Percentiles rank a stretch among this genome's conserved stretches.
Evolutionary conservation across 1,284 basidiomycete genomes (phyloP).

Genomic region (Boletus smithii): DNA sequence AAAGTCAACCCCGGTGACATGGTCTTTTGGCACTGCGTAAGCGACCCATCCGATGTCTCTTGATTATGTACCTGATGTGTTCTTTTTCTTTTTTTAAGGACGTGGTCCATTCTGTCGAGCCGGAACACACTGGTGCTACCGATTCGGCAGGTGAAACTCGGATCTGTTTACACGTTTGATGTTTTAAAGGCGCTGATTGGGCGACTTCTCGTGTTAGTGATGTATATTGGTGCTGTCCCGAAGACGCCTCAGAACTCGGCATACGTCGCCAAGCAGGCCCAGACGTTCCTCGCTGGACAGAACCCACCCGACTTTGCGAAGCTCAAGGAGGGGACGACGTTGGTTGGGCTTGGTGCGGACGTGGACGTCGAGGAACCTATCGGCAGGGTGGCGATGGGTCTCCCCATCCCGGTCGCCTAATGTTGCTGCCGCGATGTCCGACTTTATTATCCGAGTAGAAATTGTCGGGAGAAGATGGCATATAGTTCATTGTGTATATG

Average conservation of each 20-base stretch:
- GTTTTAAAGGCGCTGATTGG: not conserved
- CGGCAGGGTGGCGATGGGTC: constrained; percentile 31
- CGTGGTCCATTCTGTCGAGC: constrained; percentile 78
- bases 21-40: constrained; percentile 82
- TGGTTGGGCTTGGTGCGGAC: constrained; percentile 25
- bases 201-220: constrained; percentile 47
- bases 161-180: not conserved
- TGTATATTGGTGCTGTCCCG: constrained; percentile 83
- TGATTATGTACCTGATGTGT: not conserved
- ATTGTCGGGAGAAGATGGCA: not conserved
- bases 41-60: constrained; percentile 6
- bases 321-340: constrained; percentile 31
- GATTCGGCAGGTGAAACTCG: constrained; percentile 63
- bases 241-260: constrained; percentile 59
- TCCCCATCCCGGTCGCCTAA: constrained; percentile 26
- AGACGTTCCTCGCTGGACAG: constrained; percentile 54
- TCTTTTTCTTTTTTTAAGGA: constrained; percentile 39
- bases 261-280: constrained; percentile 64
- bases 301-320: constrained; percentile 76
- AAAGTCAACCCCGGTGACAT: constrained; percentile 77
- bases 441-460: no score
- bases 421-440: no score
- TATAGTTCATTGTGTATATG: no score
- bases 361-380: constrained; percentile 23
- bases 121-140: constrained; percentile 59